These are phyloP conservation scores for Verticillium alfalfae DNA, from an alignment of 2,329 filamentous ascomycete genomes.

Conservation along the genomic window DNA sequence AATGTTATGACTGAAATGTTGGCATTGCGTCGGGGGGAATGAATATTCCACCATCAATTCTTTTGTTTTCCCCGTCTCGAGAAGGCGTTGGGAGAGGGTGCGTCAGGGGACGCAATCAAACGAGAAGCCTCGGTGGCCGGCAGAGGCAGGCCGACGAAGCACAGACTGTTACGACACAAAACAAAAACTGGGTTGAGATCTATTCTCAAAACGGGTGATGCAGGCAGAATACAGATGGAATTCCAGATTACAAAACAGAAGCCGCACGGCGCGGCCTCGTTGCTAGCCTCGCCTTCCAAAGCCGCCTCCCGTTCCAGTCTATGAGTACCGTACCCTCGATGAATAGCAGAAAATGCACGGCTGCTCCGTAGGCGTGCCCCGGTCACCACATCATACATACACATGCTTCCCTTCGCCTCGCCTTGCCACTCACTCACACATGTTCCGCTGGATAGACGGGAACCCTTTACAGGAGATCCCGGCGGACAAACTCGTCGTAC, in stretches of 20 bases:
- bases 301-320: background rate
- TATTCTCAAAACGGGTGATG: background rate
- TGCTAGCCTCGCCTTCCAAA: background rate
- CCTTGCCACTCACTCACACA: background rate
- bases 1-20: background rate
- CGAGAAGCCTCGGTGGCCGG: background rate
- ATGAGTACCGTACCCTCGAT: background rate
- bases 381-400: conserved; percentile 9
- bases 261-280: background rate
- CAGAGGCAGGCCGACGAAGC: background rate
- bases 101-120: background rate
- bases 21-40: background rate
- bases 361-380: conserved; percentile 1
- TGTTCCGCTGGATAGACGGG: background rate
- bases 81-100: background rate
- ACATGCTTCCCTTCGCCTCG: conserved; percentile 8
- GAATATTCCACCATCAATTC: too few species aligned
- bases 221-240: conserved; percentile 1
- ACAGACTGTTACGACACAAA: background rate
- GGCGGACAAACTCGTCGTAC: conserved; percentile 91
- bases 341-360: background rate
- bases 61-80: background rate
- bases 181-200: background rate
- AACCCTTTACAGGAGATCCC: conserved; percentile 77
- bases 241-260: background rate